A percentile compares a stretch with the other conserved stretches of the same genome.
Evolutionary conservation across 1,284 basidiomycete species (phyloP).

Genomic region (Malassezia obtusa): DNA sequence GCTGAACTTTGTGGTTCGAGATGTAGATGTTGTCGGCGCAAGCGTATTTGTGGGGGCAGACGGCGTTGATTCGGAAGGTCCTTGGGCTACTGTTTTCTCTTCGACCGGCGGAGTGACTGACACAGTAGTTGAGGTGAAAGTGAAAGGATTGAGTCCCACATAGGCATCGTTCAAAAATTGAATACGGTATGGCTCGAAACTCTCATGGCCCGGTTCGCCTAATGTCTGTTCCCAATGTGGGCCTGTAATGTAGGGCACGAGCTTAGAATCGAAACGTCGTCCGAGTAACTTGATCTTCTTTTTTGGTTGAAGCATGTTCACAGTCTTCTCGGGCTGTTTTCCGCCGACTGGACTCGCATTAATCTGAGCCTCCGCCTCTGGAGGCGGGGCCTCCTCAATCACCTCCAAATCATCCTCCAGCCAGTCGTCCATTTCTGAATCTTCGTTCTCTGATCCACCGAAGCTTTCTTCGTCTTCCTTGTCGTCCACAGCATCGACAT

Average conservation of each 20-base stretch:
- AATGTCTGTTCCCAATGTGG: slow-evolving; percentile 39
- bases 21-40: neutral
- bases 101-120: slow-evolving; percentile 1
- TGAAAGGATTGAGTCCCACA: slow-evolving; percentile 41
- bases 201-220: slow-evolving; percentile 26
- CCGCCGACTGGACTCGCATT: neutral
- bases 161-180: slow-evolving; percentile 35
- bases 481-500: slow-evolving; percentile 34
- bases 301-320: slow-evolving; percentile 28
- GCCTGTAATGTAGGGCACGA: slow-evolving; percentile 39
- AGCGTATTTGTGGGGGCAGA: neutral
- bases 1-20: slow-evolving; percentile 2
- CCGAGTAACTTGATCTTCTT: slow-evolving; percentile 42
- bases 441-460: slow-evolving; percentile 21
- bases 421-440: slow-evolving; percentile 47
- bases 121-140: slow-evolving; percentile 21
- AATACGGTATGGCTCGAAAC: slow-evolving; percentile 34
- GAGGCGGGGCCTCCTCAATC: slow-evolving; percentile 13
- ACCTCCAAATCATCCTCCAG: slow-evolving; percentile 44
- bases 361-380: neutral
- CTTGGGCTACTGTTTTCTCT: neutral
- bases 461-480: slow-evolving; percentile 28
- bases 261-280: slow-evolving; percentile 36
- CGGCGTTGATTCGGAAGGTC: neutral
- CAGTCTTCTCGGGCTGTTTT: neutral